phyloP scores from a whole-genome alignment of 2,329 filamentous ascomycete genomes.

The Stachybotrys echinatus region DNA sequence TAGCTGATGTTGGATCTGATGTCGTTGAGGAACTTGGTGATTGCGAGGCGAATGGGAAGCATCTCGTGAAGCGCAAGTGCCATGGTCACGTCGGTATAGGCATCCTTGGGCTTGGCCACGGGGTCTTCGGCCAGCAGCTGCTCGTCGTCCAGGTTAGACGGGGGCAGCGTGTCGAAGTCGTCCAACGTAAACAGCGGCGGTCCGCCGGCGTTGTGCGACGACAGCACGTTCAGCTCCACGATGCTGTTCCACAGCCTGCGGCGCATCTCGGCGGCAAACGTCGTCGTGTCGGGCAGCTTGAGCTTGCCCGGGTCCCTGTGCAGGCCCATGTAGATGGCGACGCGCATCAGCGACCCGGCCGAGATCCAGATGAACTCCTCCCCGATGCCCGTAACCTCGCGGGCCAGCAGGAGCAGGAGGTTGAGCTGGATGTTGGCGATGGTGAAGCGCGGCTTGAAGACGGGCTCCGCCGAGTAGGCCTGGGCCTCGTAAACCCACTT shows the following conservation, averaged over 20 bases:
- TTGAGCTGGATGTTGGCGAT: slow-evolving; percentile 45
- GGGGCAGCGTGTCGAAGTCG: slow-evolving; percentile 45
- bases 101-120: slow-evolving; percentile 21
- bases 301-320: slow-evolving; percentile 51
- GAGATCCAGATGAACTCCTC: slow-evolving; percentile 49
- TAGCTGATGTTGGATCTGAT: slow-evolving; percentile 31
- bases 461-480: slow-evolving; percentile 40
- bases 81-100: slow-evolving; percentile 35
- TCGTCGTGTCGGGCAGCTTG: slow-evolving; percentile 40
- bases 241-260: slow-evolving; percentile 52
- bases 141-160: slow-evolving; percentile 47
- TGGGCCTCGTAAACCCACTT: slow-evolving; percentile 50
- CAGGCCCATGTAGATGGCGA: slow-evolving; percentile 53
- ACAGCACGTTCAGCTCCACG: slow-evolving; percentile 48
- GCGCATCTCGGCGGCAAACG: slow-evolving; percentile 46
- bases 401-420: slow-evolving; percentile 45
- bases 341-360: slow-evolving; percentile 43
- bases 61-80: slow-evolving; percentile 35
- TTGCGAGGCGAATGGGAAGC: slow-evolving; percentile 35
- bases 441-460: slow-evolving; percentile 43
- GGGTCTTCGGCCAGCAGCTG: slow-evolving; percentile 32
- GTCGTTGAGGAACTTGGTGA: slow-evolving; percentile 38
- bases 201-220: slow-evolving; percentile 44
- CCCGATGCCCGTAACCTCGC: slow-evolving; percentile 39
- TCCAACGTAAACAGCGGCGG: slow-evolving; percentile 38